Conservation (phyloP, 257 asterid genomes). For the Mentha longifolia region DNA sequence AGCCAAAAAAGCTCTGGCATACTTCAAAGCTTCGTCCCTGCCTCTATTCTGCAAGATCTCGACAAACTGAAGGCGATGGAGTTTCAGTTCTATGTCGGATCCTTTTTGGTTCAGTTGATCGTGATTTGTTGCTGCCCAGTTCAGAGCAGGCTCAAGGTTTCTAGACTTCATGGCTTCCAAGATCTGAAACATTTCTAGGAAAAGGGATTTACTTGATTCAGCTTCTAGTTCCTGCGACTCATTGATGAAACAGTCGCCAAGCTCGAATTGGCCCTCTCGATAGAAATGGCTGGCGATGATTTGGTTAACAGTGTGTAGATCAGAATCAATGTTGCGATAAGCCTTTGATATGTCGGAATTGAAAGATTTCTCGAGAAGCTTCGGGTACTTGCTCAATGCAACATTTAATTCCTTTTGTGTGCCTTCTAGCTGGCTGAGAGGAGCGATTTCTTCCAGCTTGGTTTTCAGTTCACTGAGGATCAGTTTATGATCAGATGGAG, state of each 20-base stretch:
- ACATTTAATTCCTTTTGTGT: slow-evolving; percentile 77
- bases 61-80: slow-evolving; percentile 77
- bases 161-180: slow-evolving; percentile 75
- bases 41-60: slow-evolving; percentile 75
- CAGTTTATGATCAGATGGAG: slow-evolving; percentile 52
- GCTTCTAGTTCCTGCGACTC: slow-evolving; percentile 68
- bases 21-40: slow-evolving; percentile 72
- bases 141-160: slow-evolving; percentile 78
- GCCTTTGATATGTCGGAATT: slow-evolving; percentile 90
- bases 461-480: slow-evolving; percentile 65
- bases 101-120: slow-evolving; percentile 60
- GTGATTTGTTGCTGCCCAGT: slow-evolving; percentile 69
- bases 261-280: slow-evolving; percentile 79
- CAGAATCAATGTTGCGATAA: slow-evolving; percentile 75
- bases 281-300: slow-evolving; percentile 86
- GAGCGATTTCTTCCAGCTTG: slow-evolving; percentile 73
- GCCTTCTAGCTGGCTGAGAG: slow-evolving; percentile 76
- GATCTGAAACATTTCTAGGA: slow-evolving; percentile 67
- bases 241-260: slow-evolving; percentile 72
- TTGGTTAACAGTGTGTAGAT: slow-evolving; percentile 64
- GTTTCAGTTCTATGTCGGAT: slow-evolving; percentile 80
- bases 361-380: slow-evolving; percentile 79
- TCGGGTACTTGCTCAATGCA: slow-evolving; percentile 79
- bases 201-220: slow-evolving; percentile 58
- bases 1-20: slow-evolving; percentile 63